Evolutionary conservation across 2,329 filamentous ascomycete species (phyloP), one percentile per base, ranked within the genome.

Genomic region (Pyricularia sp.): DNA sequence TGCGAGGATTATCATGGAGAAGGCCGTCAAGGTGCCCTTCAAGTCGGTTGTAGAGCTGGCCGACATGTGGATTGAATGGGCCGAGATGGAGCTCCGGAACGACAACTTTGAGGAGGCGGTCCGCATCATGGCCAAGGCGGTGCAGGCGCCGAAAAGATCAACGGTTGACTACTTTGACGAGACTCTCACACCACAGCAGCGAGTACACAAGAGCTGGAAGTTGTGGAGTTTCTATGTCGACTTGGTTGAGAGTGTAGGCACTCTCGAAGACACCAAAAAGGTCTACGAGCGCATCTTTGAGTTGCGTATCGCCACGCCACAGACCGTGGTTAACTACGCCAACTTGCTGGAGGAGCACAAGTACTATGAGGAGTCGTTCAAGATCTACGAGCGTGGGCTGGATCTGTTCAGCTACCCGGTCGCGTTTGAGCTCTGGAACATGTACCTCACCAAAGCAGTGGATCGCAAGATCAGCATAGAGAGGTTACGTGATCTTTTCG

Each of bases 131-230:
- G 90, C 91, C 55, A 97, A 96, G 75, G 94, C 94, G 22, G 93
- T 94, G 5, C 93, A 96, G 75, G 91, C 94, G n/a, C 93, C 94
- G 0, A 97, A 97, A 76, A 82, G 91, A 69, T 97, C 93, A n/a
- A 96, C 87, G 2, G 92, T 99, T n/a, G 94, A 99, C 78, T 99
- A 97, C 74, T 99, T 97, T 72, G 94, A 99, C 74, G 96, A 99
- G 74, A 91, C 85, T 0, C 79, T 99, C 7, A 92, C 91, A 1
- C 93, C 94, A 4, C 94, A 99, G 74, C 94, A 97, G 78, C 86
- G 96, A 68, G 90, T 99, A 3, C 94, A 99, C 79, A 99, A 99
- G 81, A 96, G 91, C 73, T 99, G 94, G 94, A 99, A 97, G 75
- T 78, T 99, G 12, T 99, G 94, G 94, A 96, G 92, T 76, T 99